Evolutionary conservation across 257 asterid genomes (phyloP).

Genomic region (Knoxia roxburghii): DNA sequence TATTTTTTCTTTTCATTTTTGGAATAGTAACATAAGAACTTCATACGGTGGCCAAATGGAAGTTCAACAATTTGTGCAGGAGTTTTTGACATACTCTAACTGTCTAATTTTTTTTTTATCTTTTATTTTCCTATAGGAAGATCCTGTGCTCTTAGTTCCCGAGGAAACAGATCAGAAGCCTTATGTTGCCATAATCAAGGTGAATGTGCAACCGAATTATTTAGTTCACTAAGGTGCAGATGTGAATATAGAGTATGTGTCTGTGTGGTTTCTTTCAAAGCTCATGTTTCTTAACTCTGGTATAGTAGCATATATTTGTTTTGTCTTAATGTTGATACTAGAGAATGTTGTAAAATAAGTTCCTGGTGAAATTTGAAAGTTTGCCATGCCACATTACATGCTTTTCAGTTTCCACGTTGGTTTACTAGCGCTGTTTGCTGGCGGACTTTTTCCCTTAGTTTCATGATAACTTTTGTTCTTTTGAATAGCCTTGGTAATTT

Average conservation of each 20-base stretch:
- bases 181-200: constrained; percentile 93
- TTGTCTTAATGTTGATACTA: neutral
- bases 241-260: neutral
- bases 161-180: constrained; percentile 65
- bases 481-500: neutral
- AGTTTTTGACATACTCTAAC: neutral
- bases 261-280: neutral
- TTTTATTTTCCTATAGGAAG: constrained; percentile 54
- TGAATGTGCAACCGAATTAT: constrained; percentile 25
- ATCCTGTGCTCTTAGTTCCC: constrained; percentile 77
- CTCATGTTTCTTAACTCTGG: neutral
- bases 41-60: neutral
- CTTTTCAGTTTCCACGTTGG: neutral
- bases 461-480: neutral
- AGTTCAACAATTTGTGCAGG: neutral
- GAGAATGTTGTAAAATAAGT: neutral
- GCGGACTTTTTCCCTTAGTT: neutral
- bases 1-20: too few relatives aligned
- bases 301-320: neutral
- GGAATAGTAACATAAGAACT: too few relatives aligned
- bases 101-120: constrained; percentile 9
- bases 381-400: neutral
- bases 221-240: neutral
- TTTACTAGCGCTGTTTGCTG: neutral
- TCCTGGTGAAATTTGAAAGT: neutral